These are phyloP conservation scores for Monosporascus sp. DNA, from an alignment of 2,329 filamentous ascomycete genomes.

Conservation along the genomic window DNA sequence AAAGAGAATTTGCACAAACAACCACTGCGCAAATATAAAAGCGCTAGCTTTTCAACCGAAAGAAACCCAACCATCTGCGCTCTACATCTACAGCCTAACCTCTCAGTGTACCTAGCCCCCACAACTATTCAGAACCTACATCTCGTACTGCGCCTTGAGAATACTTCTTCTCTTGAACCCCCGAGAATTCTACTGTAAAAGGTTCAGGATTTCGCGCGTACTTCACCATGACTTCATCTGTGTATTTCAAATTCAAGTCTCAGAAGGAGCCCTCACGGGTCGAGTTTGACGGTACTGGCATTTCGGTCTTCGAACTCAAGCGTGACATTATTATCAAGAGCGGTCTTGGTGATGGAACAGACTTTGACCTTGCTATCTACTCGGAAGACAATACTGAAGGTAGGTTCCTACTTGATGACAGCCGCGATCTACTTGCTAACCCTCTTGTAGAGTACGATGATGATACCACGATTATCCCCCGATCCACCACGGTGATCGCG, in stretches of 20 bases:
- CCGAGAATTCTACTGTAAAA: slow-evolving; percentile 11
- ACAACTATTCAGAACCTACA: neutral
- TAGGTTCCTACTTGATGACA: slow-evolving; percentile 40
- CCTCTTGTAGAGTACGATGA: slow-evolving; percentile 77
- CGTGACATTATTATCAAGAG: slow-evolving; percentile 96
- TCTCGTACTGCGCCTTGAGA: neutral
- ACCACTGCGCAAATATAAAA: slow-evolving; percentile 10
- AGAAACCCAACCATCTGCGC: slow-evolving; percentile 2
- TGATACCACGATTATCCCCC: slow-evolving; percentile 94
- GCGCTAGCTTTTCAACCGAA: slow-evolving; percentile 15
- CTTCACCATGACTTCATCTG: slow-evolving; percentile 81
- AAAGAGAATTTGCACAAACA: slow-evolving; percentile 6
- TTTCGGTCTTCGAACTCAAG: slow-evolving; percentile 97
- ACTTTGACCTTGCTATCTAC: slow-evolving; percentile 94
- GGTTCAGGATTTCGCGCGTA: slow-evolving; percentile 12
- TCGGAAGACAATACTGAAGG: slow-evolving; percentile 88
- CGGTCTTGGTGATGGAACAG: slow-evolving; percentile 88
- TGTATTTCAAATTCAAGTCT: slow-evolving; percentile 99
- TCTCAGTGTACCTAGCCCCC: slow-evolving; percentile 2
- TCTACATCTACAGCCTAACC: neutral
- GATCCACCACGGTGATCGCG: slow-evolving; percentile 89
- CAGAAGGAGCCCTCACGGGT: slow-evolving; percentile 92
- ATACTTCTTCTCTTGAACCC: neutral
- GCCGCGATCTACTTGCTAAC: slow-evolving; percentile 12
- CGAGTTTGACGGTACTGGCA: slow-evolving; percentile 94